Evolutionary conservation across 2,329 filamentous ascomycete species (phyloP).

Genomic region (Fusarium multiceps): DNA sequence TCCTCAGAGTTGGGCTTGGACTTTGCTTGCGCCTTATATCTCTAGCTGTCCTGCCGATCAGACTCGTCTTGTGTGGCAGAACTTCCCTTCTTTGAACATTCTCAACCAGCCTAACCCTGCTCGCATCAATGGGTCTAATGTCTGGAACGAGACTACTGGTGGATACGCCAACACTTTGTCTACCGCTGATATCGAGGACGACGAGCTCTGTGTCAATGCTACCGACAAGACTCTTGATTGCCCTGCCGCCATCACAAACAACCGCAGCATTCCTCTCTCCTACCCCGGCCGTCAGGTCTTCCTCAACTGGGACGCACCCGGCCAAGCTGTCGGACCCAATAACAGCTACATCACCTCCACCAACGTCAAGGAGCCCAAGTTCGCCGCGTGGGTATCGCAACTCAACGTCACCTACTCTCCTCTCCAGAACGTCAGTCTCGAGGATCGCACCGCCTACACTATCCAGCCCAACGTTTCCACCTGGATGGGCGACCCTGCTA

Average conservation of each 20-base stretch:
- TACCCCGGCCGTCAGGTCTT: slow-evolving; percentile 79
- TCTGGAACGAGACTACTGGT: slow-evolving; percentile 72
- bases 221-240: slow-evolving; percentile 68
- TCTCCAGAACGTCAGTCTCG: slow-evolving; percentile 61
- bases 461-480: slow-evolving; percentile 78
- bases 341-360: slow-evolving; percentile 80
- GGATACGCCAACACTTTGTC: slow-evolving; percentile 67
- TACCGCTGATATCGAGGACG: slow-evolving; percentile 55
- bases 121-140: slow-evolving; percentile 71
- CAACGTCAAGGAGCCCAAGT: slow-evolving; percentile 69
- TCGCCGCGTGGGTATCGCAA: slow-evolving; percentile 81
- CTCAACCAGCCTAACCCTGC: slow-evolving; percentile 82
- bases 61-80: slow-evolving; percentile 84
- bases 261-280: slow-evolving; percentile 76
- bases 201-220: slow-evolving; percentile 68
- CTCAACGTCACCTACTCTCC: slow-evolving; percentile 78
- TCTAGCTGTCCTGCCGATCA: slow-evolving; percentile 77
- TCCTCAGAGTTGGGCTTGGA: slow-evolving; percentile 88
- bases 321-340: slow-evolving; percentile 78
- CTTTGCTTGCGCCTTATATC: slow-evolving; percentile 83
- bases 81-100: slow-evolving; percentile 78
- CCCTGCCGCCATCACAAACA: slow-evolving; percentile 72
- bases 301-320: slow-evolving; percentile 78
- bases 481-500: slow-evolving; percentile 73
- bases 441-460: slow-evolving; percentile 69